Conservation (phyloP, 1,284 basidiomycete genomes). For the Ganoderma multipileum region DNA sequence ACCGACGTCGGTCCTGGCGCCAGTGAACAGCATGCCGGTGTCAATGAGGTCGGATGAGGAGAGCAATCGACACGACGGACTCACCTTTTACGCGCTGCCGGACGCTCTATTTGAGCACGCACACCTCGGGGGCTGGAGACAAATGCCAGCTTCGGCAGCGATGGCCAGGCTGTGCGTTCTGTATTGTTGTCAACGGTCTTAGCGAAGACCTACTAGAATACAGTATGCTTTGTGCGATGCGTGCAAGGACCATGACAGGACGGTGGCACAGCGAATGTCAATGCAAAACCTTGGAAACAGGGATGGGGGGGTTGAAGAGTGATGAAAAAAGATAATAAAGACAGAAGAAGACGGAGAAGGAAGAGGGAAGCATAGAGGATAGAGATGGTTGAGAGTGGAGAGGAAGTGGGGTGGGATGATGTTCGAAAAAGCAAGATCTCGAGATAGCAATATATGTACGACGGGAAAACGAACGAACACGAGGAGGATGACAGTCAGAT, state of each 20-base stretch:
- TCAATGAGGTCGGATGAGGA: neutral
- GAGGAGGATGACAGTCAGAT: conserved; percentile 9
- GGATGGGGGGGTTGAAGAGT: neutral
- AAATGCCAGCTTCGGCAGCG: neutral
- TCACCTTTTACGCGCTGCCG: neutral
- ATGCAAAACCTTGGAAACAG: neutral
- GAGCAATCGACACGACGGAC: neutral
- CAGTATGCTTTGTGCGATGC: conserved; percentile 16
- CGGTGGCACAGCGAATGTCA: neutral
- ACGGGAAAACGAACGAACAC: conserved; percentile 15
- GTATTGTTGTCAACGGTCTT: conserved; percentile 9
- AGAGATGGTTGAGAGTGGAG: neutral
- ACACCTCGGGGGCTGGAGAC: conserved; percentile 8
- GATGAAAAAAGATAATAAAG: neutral
- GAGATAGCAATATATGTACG: conserved; percentile 17
- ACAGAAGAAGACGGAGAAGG: neutral
- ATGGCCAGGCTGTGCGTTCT: neutral
- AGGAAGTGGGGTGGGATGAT: neutral
- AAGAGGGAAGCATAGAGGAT: neutral
- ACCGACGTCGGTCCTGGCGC: neutral
- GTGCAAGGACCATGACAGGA: neutral
- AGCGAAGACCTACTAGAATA: conserved; percentile 11
- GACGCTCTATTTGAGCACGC: neutral
- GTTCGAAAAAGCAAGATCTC: neutral
- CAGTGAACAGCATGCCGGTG: neutral